Base-by-base conservation (phyloP, 805 yeast species). In the Schizosaccharomyces cryophilus region DNA sequence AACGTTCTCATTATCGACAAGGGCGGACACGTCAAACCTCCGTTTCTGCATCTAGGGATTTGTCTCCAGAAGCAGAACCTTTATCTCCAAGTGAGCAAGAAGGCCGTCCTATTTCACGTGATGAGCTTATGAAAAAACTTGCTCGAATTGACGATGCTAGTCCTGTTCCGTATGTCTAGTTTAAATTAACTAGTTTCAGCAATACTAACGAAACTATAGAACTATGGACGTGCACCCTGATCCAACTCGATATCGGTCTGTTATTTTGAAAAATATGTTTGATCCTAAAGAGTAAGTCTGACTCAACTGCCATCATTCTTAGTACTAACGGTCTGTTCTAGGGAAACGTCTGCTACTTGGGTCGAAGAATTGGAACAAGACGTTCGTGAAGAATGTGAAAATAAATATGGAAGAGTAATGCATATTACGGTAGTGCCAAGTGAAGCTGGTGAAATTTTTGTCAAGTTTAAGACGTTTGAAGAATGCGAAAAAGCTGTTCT, bases 381-480 rank as follows among this genome's bases (percentile, higher is more conserved):
- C 63, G 72, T 72, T 40, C 63, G 64, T 42, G 65, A 63, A 13
- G 74, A 71, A 60, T 71, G 74, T 61, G 72, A 72, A 54, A 72
- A 69, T 21, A 66, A 67, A 60, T 71, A 71, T 60, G 74, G 74
- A 54, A 61, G 64, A 38, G 69, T 71, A 4, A 64, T 63, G 4
- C 72, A 72, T 61, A 66, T 72, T 48, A 60, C 65, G 3, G 67
- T 71, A 54, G 63, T 4, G 61, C 63, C 11, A 61, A 69, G n/a
- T 62, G 65, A 7, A n/a, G 61, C 64, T 29, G 74, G 74, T 30
- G 71, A 70, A 40, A 65, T 70, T 24, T 70, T 65, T 61, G 64
- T 70, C 51, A 70, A 70, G 59, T 71, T 72, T 65, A 66, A 55
- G 24, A 61, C 62, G 11, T 58, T 61, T 11, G 40, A 21, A 24